These are phyloP conservation scores for Cyphellophora europaea DNA, from an alignment of 2,329 filamentous ascomycete species.

Conservation along the genomic window DNA sequence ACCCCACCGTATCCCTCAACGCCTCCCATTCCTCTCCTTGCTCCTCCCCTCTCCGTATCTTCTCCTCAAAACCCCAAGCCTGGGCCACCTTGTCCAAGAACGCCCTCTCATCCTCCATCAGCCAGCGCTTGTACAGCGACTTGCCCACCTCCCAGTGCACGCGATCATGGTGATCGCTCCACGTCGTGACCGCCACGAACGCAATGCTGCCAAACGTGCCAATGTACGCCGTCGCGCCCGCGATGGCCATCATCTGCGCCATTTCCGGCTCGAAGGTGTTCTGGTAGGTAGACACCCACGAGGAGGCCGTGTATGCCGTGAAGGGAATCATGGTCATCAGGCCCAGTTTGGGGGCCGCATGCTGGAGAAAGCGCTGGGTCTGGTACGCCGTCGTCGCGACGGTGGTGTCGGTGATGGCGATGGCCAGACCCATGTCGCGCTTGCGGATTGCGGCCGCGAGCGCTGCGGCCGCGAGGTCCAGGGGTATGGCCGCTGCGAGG, in stretches of 20 bases:
- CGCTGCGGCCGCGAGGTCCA: conserved; percentile 61
- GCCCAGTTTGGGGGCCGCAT: conserved; percentile 28
- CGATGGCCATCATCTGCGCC: conserved; percentile 70
- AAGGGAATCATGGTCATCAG: conserved; percentile 28
- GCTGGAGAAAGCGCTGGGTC: conserved; percentile 33
- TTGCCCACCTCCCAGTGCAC: conserved; percentile 84
- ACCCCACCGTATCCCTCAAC: conserved; percentile 70
- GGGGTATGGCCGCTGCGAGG: conserved; percentile 61
- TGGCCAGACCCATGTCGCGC: conserved; percentile 66
- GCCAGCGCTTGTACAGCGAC: conserved; percentile 70
- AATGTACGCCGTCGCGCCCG: conserved; percentile 74
- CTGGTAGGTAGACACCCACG: conserved; percentile 57
- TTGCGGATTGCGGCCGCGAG: conserved; percentile 70
- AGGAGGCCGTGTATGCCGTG: conserved; percentile 47
- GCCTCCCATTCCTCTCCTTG: conserved; percentile 83
- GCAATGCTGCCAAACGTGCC: conserved; percentile 73
- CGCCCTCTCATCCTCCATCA: conserved; percentile 80
- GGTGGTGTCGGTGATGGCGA: conserved; percentile 64
- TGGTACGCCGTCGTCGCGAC: conserved; percentile 35
- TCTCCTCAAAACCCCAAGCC: conserved; percentile 85
- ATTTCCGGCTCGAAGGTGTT: conserved; percentile 65
- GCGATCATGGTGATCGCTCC: conserved; percentile 90
- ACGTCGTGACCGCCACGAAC: conserved; percentile 71
- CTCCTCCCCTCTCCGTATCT: conserved; percentile 74
- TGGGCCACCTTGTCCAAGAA: conserved; percentile 78